Base-by-base conservation (phyloP, 306 rosid genomes). In the Prunus fruticosa region DNA sequence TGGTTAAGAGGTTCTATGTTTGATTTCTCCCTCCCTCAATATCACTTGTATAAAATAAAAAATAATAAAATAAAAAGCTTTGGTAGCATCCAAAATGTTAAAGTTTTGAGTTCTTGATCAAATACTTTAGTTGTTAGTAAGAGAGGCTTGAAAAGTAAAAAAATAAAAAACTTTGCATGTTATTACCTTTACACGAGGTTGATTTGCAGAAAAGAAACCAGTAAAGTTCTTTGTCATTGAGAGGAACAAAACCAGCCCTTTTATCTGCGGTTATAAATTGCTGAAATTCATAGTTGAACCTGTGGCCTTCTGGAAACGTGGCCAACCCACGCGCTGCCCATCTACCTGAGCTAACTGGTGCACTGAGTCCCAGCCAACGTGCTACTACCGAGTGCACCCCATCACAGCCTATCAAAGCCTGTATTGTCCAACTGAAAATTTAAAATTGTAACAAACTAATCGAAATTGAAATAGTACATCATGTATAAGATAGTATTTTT, bases 371-470 rank as follows among this genome's bases (percentile, higher is more conserved):
- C 67, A 82, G 67, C 61, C 82, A 82, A 1, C 34, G 25, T 12
- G 76, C 53, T 71, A 82, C 85, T 18, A 41, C 38, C 6, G 85
- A 82, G 78, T 77, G 74, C 38, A 72, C 82, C 67, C 82, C 76
- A 11, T 82, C 85, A 73, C 85, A 82, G 15, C 85, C 84, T 38
- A 81, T 76, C 62, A 81, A 30, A 62, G 46, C 80, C 77, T 76
- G 10, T 11, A 38, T 32, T 64, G 23, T 38, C 49, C 69, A n/a
- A 22, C 30, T 28, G 30, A 28, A 3, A 28, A 28, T 0, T 28
- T 28, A 28, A 28, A 28, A 28, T 28, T 28, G 4, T 28, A 28
- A 28, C 30, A 28, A 25, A 25, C 25, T 1, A 25, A 28, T 28
- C 30, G 3, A 28, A 28, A 28, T 28, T 28, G 30, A 28, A 28